Evolutionary conservation across 2,329 filamentous ascomycete genomes (phyloP), one percentile per base, ranked within the genome.

Genomic region (Hypoxylon sp.): DNA sequence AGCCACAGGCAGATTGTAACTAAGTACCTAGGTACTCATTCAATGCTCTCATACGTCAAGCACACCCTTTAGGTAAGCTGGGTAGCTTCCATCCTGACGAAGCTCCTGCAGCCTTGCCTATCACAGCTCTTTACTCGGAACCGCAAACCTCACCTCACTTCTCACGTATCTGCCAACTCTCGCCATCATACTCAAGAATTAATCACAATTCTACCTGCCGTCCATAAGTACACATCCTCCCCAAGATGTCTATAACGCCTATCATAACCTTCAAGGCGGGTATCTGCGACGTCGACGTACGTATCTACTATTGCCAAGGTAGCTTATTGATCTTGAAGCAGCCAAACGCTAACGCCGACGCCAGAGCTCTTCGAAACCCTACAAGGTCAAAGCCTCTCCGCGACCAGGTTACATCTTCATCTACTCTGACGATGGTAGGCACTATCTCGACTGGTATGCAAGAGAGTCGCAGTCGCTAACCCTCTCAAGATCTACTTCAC

Each of bases 261-360:
- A 84, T 97, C 72, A 93, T 98, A 74, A 96, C 92, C 13, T 98
- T 98, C 84, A 97, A 97, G 83, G 94, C 94, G 64, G 94, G 94
- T 75, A 86, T 85, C 75, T 98, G 94, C 78, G 88, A 95, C 49
- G 75, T 94, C 60, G 88, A 93, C 74, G 92, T 96, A 79, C 72
- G 89, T 81, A 48, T 57, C 40, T 66, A 15, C 17, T 35, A 17
- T 9, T 5, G 13, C 20, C 65, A 11, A 23, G 38, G 35, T 24
- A 64, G 42, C 43, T 38, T 35, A 21, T 37, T 48, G 21, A 10
- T 43, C 33, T 35, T 33, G 13, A 26, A 20, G 11, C 37, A 20
- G 6, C 21, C 42, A 46, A 50, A 56, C 47, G 46, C 65, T 70
- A 56, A 70, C 38, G 10, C 47, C 33, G 50, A 23, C 42, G 18